Base-by-base conservation (phyloP, 495 filamentous ascomycete genomes). In the Podospora appendiculata region DNA sequence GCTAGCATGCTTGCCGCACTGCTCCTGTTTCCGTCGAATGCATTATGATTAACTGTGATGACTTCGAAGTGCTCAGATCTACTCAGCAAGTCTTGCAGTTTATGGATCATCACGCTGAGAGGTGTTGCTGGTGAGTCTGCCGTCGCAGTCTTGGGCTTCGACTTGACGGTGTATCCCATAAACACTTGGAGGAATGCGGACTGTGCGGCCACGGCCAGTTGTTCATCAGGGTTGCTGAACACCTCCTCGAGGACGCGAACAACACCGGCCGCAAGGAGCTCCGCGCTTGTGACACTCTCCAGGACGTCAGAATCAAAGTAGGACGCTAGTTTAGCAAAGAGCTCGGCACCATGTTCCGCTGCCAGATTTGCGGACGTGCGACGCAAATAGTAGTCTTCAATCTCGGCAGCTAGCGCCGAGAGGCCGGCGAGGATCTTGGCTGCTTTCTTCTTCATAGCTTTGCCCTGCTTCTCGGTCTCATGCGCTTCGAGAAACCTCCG, bases 41-140 rank as follows among this genome's bases (percentile, higher is more conserved):
- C 85, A 57, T 93, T 95, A 50, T 95, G 88, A 59, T 92, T 89
- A 50, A 97, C 90, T 17, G 94, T 99, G 49, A 95, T 73, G 40
- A 99, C 94, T 63, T 97, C 94, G 62, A 97, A 97, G 70, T 97
- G 94, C 65, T 99, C 94, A 32, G 92, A 92, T 50, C 94, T 82
- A 70, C 94, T 97, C 13, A 97, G 78, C 36, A 97, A 74, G 73
- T 97, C 93, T 67, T 99, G 94, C 35, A 97, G 73, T 69, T 99
- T 99, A 53, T 90, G 86, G 43, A 96, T 84, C 58, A 99, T 71
- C 39, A 95, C 79, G 64, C 92, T 92, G 68, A 97, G 93, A 12
- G 90, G 87, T 1, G 93, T 95, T 2, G 83, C 78, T 1, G 85
- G 80, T 19, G 80, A 81, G 36, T 78, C 73, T 11, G 79, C 78